Percentiles rank a stretch among this genome's conserved stretches.
phyloP scores from a whole-genome alignment of 2,329 filamentous ascomycete genomes.

The Gaeumannomyces tritici region DNA sequence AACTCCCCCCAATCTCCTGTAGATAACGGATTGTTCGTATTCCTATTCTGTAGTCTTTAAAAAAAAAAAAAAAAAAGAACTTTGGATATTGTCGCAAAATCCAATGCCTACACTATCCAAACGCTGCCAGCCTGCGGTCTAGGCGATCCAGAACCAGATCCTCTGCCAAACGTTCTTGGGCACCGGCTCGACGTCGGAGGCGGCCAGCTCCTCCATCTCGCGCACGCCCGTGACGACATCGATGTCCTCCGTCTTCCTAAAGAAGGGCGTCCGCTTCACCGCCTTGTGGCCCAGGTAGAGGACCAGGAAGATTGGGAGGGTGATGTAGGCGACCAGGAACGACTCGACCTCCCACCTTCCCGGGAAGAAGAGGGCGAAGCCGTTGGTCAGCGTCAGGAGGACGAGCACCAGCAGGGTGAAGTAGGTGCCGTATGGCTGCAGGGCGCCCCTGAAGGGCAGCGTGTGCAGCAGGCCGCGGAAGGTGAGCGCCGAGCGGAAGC shows the following conservation, averaged over 20 bases:
- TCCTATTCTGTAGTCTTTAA: no score
- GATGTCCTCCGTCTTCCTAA: conserved; percentile 34
- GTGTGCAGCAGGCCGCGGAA: conserved; percentile 38
- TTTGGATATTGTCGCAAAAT: no score
- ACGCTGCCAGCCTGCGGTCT: neutral
- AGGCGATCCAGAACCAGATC: conserved; percentile 48
- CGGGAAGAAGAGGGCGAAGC: conserved; percentile 65
- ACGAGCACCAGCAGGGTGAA: conserved; percentile 48
- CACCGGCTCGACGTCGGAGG: conserved; percentile 33
- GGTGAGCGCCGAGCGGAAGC: conserved; percentile 47
- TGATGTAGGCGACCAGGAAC: conserved; percentile 60
- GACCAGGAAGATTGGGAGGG: conserved; percentile 48
- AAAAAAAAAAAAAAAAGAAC: no score
- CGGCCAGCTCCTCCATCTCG: conserved; percentile 51
- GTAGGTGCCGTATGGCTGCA: conserved; percentile 57
- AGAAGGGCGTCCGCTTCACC: conserved; percentile 31
- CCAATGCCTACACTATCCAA: no score
- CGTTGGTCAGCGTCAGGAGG: conserved; percentile 62
- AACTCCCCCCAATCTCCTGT: no score
- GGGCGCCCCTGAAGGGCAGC: conserved; percentile 40
- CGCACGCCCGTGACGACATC: conserved; percentile 49
- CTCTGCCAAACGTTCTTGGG: conserved; percentile 41
- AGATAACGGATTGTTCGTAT: no score
- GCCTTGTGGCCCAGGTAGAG: conserved; percentile 55
- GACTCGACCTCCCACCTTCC: conserved; percentile 49